These are phyloP conservation scores for Syncephalastrum contaminatum DNA, from an alignment of 371 early-diverging fungal species.

Conservation along the genomic window DNA sequence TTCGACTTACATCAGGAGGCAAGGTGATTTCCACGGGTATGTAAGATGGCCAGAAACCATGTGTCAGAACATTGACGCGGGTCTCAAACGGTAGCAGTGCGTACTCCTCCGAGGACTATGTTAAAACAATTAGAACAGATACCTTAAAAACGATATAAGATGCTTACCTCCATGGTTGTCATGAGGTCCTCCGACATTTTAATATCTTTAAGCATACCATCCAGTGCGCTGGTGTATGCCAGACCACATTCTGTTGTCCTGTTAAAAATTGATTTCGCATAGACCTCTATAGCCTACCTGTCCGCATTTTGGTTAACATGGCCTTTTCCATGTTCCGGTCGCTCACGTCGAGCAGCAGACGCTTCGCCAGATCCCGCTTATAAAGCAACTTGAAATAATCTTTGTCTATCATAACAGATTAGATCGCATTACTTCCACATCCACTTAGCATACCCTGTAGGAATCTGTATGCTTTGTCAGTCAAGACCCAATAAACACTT, in stretches of 20 bases:
- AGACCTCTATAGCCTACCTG: conserved; percentile 39
- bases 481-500: conserved; percentile 15
- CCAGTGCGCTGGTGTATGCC: conserved; percentile 86
- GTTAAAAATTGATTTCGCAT: background rate
- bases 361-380: conserved; percentile 84
- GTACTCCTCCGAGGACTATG: background rate
- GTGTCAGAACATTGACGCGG: conserved; percentile 80
- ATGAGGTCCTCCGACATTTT: conserved; percentile 73
- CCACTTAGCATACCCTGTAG: conserved; percentile 54
- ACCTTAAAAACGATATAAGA: background rate
- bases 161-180: conserved; percentile 57
- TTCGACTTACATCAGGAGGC: conserved; percentile 60
- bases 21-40: conserved; percentile 66
- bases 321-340: conserved; percentile 81
- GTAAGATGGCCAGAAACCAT: conserved; percentile 93
- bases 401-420: conserved; percentile 53
- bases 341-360: conserved; percentile 72
- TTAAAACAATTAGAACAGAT: background rate
- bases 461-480: conserved; percentile 41
- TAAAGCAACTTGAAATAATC: conserved; percentile 94
- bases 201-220: conserved; percentile 96
- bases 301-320: conserved; percentile 83
- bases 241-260: conserved; percentile 73
- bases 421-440: background rate
- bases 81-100: conserved; percentile 28